These are phyloP conservation scores for Litsea cubeba DNA, from an alignment of 164 flowering plant genomes.

Conservation along the genomic window DNA sequence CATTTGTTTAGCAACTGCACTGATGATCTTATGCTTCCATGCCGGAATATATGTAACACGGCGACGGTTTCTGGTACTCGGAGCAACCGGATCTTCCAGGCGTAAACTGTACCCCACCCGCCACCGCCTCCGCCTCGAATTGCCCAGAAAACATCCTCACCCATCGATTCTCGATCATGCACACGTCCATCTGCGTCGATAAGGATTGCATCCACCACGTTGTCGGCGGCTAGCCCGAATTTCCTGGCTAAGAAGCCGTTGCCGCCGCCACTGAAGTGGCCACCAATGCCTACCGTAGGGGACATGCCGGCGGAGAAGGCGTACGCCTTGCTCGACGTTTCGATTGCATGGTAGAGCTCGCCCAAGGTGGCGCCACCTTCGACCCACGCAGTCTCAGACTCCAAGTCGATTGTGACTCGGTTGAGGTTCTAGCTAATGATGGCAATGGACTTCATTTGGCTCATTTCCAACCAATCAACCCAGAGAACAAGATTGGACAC, in stretches of 20 bases:
- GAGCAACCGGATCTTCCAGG: conserved; percentile 20
- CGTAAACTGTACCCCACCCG: conserved; percentile 13
- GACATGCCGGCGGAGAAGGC: conserved; percentile 25
- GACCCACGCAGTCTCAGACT: conserved; percentile 24
- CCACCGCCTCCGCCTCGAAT: conserved; percentile 22
- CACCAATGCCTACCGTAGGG: conserved; percentile 24
- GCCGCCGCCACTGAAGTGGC: conserved; percentile 29
- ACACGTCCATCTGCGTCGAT: conserved; percentile 12
- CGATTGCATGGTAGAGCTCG: conserved; percentile 20
- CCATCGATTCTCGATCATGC: conserved; percentile 16
- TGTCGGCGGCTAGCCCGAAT: conserved; percentile 21
- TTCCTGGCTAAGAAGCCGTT: conserved; percentile 23
- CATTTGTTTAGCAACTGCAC: conserved; percentile 14
- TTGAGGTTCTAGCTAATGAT: not conserved
- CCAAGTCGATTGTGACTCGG: conserved; percentile 14
- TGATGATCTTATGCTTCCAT: not conserved
- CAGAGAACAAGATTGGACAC: too few species aligned
- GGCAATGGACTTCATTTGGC: too few species aligned
- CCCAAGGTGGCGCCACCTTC: conserved; percentile 34
- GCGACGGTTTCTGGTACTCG: conserved; percentile 15
- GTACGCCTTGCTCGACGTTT: conserved; percentile 9
- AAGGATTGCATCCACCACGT: conserved; percentile 20
- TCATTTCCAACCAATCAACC: too few species aligned
- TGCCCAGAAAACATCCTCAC: conserved; percentile 25
- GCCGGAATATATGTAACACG: conserved; percentile 5